Conservation (phyloP, 1,284 basidiomycete species). For the Fomitopsis betulina region DNA sequence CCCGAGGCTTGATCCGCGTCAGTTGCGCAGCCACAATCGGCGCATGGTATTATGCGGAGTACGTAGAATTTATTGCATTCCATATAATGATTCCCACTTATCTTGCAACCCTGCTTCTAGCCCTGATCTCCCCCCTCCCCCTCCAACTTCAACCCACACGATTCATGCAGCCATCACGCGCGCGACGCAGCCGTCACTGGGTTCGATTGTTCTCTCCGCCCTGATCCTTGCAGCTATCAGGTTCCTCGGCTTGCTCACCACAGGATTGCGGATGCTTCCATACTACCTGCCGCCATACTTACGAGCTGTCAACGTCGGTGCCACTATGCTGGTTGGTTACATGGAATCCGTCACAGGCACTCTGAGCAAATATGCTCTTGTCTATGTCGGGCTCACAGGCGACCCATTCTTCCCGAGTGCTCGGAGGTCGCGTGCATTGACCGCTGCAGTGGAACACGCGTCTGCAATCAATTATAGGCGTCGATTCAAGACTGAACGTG, state of each 20-base stretch:
- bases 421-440: slow-evolving; percentile 59
- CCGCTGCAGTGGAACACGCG: slow-evolving; percentile 37
- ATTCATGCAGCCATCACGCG: slow-evolving; percentile 79
- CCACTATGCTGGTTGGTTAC: slow-evolving; percentile 44
- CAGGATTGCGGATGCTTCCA: slow-evolving; percentile 51
- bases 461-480: slow-evolving; percentile 37
- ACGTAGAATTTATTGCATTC: slow-evolving; percentile 21
- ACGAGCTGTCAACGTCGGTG: slow-evolving; percentile 35
- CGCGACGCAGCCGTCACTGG: slow-evolving; percentile 77
- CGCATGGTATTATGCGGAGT: slow-evolving; percentile 91
- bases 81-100: neutral
- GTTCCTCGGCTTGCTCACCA: slow-evolving; percentile 42
- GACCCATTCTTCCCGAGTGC: slow-evolving; percentile 80
- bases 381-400: slow-evolving; percentile 85
- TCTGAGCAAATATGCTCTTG: slow-evolving; percentile 79
- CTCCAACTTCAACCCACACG: slow-evolving; percentile 58
- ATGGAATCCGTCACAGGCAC: slow-evolving; percentile 64
- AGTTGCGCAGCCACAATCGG: slow-evolving; percentile 83
- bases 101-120: slow-evolving; percentile 27
- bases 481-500: slow-evolving; percentile 56
- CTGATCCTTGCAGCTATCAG: slow-evolving; percentile 72
- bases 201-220: slow-evolving; percentile 73
- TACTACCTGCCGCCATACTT: slow-evolving; percentile 48
- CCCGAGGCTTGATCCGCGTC: slow-evolving; percentile 76
- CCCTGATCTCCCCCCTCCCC: slow-evolving; percentile 42